These are phyloP conservation scores for Talaromyces piceae DNA, from an alignment of 2,329 filamentous ascomycete species.

Conservation along the genomic window DNA sequence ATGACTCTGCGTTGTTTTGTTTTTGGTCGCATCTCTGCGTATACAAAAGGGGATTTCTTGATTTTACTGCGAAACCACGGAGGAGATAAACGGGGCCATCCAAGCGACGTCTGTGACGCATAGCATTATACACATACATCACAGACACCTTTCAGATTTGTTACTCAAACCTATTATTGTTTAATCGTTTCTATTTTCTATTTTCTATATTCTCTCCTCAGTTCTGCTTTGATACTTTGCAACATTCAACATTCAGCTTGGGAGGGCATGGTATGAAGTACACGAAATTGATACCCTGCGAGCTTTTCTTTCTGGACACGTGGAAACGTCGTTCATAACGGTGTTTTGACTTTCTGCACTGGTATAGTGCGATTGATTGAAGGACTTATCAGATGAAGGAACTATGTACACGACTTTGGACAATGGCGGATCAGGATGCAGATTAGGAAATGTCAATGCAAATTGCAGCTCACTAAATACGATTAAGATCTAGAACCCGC, in stretches of 20 bases:
- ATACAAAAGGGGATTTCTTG: constrained; percentile 8
- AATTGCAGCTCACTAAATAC: too few species aligned
- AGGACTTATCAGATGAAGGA: too few species aligned
- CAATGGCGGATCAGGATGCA: too few species aligned
- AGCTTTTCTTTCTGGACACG: constrained; percentile 12
- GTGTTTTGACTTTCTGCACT: neutral
- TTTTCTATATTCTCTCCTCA: constrained; percentile 3
- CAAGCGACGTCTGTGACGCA: constrained; percentile 11
- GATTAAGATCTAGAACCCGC: too few species aligned
- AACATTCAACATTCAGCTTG: too few species aligned
- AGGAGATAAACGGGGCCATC: constrained; percentile 19
- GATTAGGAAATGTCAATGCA: too few species aligned
- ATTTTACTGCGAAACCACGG: constrained; percentile 5
- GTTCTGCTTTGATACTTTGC: constrained; percentile 14
- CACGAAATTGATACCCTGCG: constrained; percentile 23
- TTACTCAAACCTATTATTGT: constrained; percentile 13
- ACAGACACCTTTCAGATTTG: neutral
- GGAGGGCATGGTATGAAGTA: constrained; percentile 17
- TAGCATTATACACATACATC: constrained; percentile 13
- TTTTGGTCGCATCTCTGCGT: constrained; percentile 10
- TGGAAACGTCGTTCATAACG: neutral
- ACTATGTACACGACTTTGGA: too few species aligned
- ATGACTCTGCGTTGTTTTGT: too few species aligned
- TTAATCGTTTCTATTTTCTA: neutral
- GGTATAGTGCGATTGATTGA: too few species aligned